Evolutionary conservation across 2,329 filamentous ascomycete species (phyloP), one percentile per base, ranked within the genome.

Genomic region (Beauveria rudraprayagi): DNA sequence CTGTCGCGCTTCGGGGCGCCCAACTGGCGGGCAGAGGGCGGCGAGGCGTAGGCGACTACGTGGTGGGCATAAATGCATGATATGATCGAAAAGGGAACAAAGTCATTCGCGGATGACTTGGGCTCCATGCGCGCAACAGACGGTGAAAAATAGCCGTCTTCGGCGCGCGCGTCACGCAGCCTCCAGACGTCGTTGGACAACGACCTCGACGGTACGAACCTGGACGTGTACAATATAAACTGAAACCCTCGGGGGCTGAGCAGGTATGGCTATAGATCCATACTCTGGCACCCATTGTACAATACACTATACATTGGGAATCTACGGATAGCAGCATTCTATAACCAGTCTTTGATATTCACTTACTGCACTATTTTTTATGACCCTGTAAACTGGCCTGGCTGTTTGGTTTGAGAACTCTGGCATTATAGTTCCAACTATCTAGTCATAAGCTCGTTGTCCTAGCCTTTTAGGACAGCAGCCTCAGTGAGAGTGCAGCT

Each of bases 1-100:
- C 68, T 82, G 59, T 76, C 77, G 46, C 73, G 75, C 50, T 81
- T 83, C 60, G 80, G 80, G 1, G 70, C 73, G 24, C 73, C 83
- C 6, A 73, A 77, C 65, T 85, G 83, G 83, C 72, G 72, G 69
- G 74, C 72, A 26, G 64, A 70, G 47, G 66, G 68, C 19, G 71
- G 67, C 43, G 70, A 73, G 66, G 70, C 68, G 40, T 74, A 66
- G 67, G 34, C 17, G 41, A 28, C n/a, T 5, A 43, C 28, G 24
- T 16, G 19, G n/a, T 4, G 14, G 48, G 26, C 17, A 16, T 37
- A 5, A 37, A 37, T 11, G 34, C 14, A 14, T 37, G 14, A 6
- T 37, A 19, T 44, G 17, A 48, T 43, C 37, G 19, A 57, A 62
- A 54, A 11, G 41, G 8, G 17, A 14, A 14, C 34, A 16, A 6